Base-by-base conservation (phyloP, 2,329 filamentous ascomycete species). In the Xylariaceae sp. region DNA sequence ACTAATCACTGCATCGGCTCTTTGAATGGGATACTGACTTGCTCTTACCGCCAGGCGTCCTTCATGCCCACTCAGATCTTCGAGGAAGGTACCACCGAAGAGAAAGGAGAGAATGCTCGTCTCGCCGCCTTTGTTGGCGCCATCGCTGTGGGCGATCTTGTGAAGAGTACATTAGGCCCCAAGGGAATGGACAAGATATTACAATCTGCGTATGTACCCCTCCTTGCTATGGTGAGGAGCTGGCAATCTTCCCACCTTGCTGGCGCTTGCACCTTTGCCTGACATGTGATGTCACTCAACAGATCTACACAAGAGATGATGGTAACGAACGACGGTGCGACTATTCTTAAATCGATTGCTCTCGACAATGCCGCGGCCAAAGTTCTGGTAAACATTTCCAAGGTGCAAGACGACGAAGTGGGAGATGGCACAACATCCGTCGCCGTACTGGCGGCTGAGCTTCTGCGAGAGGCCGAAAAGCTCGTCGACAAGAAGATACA, bases 111-210 rank as follows among this genome's bases (percentile, higher is more conserved):
- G 73, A 97, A 97, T 85, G 90, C 92, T 59, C 88, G 90, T 77
- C 83, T 97, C 55, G 85, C 88, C n/a, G 90, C 90, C 50, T 98
- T 98, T 59, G 90, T 98, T 40, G 92, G 92, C 56, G 92, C 92
- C 62, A 98, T 98, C 60, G 92, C 92, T 40, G 92, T 98, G 32
- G 92, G 92, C 38, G 92, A 98, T 58, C 69, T 98, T 52, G 92
- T 98, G 38, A 98, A 98, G 77, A 94, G 87, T 65, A 97, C 92
- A 9, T 71, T 98, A 23, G 92, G 92, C 5, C 92, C 92, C 26
- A 97, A 97, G 72, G 92, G 92, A 54, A 97, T 97, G 89, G 92
- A 97, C 74, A 96, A 95, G 74, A 95, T 95, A 63, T 72, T 94
- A 61, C 88, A 94, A 66, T 95, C 88, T 63, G 89, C 87, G 85